Evolutionary conservation across 495 filamentous ascomycete species (phyloP), one percentile per base, ranked within the genome.

Genomic region (Tuber borchii): DNA sequence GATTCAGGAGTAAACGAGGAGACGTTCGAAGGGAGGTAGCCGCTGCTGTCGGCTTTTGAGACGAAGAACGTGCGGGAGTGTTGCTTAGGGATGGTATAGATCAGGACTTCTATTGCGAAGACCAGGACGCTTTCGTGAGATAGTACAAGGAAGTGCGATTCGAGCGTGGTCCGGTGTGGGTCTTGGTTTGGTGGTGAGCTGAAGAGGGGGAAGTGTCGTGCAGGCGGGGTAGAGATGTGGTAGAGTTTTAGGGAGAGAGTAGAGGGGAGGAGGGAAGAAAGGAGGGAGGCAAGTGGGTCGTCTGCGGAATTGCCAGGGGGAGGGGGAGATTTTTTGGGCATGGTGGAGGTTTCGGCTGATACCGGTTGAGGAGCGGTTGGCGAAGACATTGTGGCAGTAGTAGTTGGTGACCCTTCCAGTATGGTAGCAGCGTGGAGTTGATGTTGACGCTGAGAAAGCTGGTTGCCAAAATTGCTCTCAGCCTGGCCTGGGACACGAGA

Each of bases 31-130:
- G 90, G 88, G 40, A 97, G 84, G 79, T 92, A 95, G 70, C 95
- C 95, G 2, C 94, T 97, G 22, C 95, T 97, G 84, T 99, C 95
- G 71, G 95, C 95, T 85, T 99, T 99, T 74, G 93, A 94, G 51
- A 99, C 90, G 84, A 98, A 99, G 46, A 98, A 88, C 48, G 91
- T 97, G 92, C 88, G 84, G 89, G 88, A 76, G 89, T 89, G 45
- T 92, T 82, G 74, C 48, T 65, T 75, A 20, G 74, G 44, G 46
- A 71, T 96, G 34, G 92, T 90, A 78, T 90, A 90, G 71, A 96
- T 88, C 74, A 91, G 85, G 34, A 92, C 83, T 76, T 90, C 87
- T 16, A 91, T 88, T 16, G 90, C 92, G 79, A 91, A 90, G n/a
- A 92, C 84, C 44, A 91, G 83, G 19, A 84, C 79, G 22, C 74